Evolutionary conservation across 2,329 filamentous ascomycete species (phyloP), one percentile per base, ranked within the genome.

Genomic region (Malbranchea cinnamomea): DNA sequence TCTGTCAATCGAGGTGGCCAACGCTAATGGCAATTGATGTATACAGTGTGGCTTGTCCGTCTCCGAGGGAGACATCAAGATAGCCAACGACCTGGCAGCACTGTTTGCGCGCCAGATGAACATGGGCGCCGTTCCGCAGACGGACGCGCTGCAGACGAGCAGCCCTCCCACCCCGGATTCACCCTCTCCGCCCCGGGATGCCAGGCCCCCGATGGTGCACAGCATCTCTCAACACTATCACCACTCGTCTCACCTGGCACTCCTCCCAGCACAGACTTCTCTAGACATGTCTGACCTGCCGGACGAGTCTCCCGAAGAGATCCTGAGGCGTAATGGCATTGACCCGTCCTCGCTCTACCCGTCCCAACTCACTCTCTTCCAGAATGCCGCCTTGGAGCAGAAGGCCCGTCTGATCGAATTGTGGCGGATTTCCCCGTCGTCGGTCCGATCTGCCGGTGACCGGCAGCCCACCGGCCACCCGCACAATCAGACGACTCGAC

Each of bases 181-280:
- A n/a, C 21, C 16, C n/a, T 19, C 35, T 9, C 13, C 36, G n/a
- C 38, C 37, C 29, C 33, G 34, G 28, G 37, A 41, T 34, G 32
- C 46, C 43, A 40, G 50, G 24, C 51, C 63, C 31, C 57, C 64
- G 13, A 75, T 81, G 38, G 63, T 68, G 38, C 91, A 89, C 58
- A 74, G 68, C 35, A 71, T 80, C 42, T 79, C 80, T 6, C 76
- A 81, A 47, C 83, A 92, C 53, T 92, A 92, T 53, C 77, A 78
- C 40, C 82, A 85, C 48, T 83, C 81, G 6, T 63, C 77, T 25
- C 81, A 91, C 49, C 49, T 75, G 37, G 62, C 49, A 27, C 53
- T 56, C 12, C 60, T 63, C 31, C 51, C 56, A 12, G 37, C 49
- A 26, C 44, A 43, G 27, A 48, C 39, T 36, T 39, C 44, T 17